Evolutionary conservation across 106 monocot genomes (phyloP).

Genomic region (Dendrobium officinale): DNA sequence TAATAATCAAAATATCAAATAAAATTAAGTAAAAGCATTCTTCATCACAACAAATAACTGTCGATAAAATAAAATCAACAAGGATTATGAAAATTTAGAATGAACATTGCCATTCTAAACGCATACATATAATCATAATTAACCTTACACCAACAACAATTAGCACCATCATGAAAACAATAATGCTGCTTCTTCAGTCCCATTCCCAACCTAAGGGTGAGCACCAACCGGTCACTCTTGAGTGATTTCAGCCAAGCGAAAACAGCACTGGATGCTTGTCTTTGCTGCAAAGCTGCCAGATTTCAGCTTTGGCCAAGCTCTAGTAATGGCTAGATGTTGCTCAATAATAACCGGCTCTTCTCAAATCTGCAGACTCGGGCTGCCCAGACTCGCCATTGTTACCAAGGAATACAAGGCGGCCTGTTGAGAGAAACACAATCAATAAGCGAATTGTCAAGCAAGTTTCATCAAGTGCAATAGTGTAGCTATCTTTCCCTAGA

Average conservation of each 20-base stretch:
- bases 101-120: no score
- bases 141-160: no score
- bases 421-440: slow-evolving; percentile 10
- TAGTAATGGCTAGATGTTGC: neutral
- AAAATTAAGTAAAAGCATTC: no score
- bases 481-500: neutral
- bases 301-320: neutral
- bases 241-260: neutral
- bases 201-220: neutral
- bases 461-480: neutral
- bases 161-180: neutral
- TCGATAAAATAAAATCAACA: no score
- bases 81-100: no score
- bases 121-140: no score
- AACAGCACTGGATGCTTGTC: no score
- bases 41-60: no score
- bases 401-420: slow-evolving; percentile 50
- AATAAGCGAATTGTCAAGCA: neutral
- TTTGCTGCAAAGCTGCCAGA: neutral
- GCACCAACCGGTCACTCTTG: neutral
- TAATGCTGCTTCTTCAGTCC: neutral
- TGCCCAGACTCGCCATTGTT: slow-evolving; percentile 15
- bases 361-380: slow-evolving; percentile 22
- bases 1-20: no score
- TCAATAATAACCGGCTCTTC: slow-evolving; percentile 54